Conservation (phyloP, 768 basidiomycete genomes). For the Lactarius indigo region DNA sequence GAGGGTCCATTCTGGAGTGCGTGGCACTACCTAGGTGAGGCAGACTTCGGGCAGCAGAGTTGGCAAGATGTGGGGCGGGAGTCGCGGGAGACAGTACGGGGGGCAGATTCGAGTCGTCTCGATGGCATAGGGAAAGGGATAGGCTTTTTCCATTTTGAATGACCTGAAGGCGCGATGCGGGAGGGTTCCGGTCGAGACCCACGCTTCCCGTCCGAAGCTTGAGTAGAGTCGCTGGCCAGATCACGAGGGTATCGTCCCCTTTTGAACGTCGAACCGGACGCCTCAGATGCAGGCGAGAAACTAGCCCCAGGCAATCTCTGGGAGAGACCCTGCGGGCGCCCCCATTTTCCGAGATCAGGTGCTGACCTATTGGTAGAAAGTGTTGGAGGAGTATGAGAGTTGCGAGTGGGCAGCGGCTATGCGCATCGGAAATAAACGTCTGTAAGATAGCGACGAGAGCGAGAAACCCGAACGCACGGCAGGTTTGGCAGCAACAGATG, state of each 20-base stretch:
- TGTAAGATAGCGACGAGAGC: neutral
- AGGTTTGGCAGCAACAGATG: constrained; percentile 18
- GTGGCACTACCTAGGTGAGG: neutral
- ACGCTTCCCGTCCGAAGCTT: neutral
- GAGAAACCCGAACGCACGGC: constrained; percentile 17
- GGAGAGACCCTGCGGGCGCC: constrained; percentile 1
- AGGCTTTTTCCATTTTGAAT: constrained; percentile 14
- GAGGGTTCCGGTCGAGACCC: neutral
- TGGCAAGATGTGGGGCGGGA: neutral
- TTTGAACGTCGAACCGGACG: neutral
- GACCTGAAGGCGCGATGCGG: neutral
- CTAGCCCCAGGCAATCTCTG: neutral
- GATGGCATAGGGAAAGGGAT: constrained; percentile 7
- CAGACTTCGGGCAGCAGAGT: neutral
- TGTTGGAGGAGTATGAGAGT: constrained; percentile 6
- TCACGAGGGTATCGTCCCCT: constrained; percentile 3
- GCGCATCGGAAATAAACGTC: neutral
- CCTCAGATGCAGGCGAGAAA: neutral
- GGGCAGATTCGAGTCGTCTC: neutral
- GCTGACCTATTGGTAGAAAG: constrained; percentile 2
- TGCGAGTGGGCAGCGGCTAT: constrained; percentile 14
- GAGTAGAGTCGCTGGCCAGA: neutral
- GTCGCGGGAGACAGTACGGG: constrained; percentile 6
- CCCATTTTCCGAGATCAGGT: constrained; percentile 22
- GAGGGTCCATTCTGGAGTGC: neutral